Conservation (phyloP, 345 rosid species). For the Combretum micranthum region DNA sequence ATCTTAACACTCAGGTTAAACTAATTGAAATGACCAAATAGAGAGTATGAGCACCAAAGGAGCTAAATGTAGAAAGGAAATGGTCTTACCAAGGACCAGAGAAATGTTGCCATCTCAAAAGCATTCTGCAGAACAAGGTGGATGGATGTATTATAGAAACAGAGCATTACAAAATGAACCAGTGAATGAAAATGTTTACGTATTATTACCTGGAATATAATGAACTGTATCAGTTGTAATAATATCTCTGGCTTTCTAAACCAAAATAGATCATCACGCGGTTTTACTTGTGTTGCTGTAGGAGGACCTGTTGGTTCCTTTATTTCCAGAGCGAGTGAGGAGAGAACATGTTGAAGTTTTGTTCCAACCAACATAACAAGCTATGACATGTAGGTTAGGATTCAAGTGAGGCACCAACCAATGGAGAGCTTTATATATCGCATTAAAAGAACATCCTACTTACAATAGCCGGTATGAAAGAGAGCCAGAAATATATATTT, state of each 20-base stretch:
- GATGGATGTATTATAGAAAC: background rate
- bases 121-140: conserved; percentile 61
- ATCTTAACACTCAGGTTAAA: too few relatives aligned
- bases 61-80: background rate
- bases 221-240: conserved; percentile 66
- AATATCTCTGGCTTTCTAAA: conserved; percentile 84
- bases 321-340: conserved; percentile 79
- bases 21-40: background rate
- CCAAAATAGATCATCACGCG: conserved; percentile 90
- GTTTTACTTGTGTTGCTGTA: conserved; percentile 71
- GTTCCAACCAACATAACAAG: conserved; percentile 88
- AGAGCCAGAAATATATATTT: conserved; percentile 90
- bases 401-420: background rate
- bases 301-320: conserved; percentile 59
- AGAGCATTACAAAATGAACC: background rate
- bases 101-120: conserved; percentile 92
- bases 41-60: background rate
- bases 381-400: conserved; percentile 27
- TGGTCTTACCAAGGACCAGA: conserved; percentile 83
- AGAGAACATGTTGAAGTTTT: conserved; percentile 88
- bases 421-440: too few relatives aligned
- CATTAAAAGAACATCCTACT: conserved; percentile 19
- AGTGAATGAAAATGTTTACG: background rate
- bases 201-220: conserved; percentile 66
- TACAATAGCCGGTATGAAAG: conserved; percentile 90